phyloP scores from a whole-genome alignment of 2,329 filamentous ascomycete genomes.

The Xylariaceae sp. region DNA sequence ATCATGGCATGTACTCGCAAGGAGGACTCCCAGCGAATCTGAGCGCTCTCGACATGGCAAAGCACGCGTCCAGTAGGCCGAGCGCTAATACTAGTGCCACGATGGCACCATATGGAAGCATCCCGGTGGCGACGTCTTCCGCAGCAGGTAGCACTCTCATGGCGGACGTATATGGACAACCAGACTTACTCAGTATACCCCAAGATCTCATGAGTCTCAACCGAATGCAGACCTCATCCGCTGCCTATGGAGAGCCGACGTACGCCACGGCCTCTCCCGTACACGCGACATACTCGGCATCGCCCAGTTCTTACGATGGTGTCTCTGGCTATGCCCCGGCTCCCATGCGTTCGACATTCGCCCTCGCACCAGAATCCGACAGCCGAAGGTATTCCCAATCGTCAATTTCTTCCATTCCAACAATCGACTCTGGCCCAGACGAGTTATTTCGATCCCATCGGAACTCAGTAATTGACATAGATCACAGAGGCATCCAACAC shows the following conservation, averaged over 20 bases:
- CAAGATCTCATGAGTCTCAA: slow-evolving; percentile 72
- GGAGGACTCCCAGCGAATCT: slow-evolving; percentile 52
- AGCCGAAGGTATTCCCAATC: slow-evolving; percentile 73
- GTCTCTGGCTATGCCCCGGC: slow-evolving; percentile 67
- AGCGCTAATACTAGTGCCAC: slow-evolving; percentile 56
- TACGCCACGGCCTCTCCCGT: slow-evolving; percentile 68
- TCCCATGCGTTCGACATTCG: slow-evolving; percentile 56
- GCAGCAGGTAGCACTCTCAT: slow-evolving; percentile 69
- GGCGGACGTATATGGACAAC: slow-evolving; percentile 54
- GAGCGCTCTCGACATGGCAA: slow-evolving; percentile 51
- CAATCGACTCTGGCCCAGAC: slow-evolving; percentile 41
- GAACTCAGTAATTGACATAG: slow-evolving; percentile 63
- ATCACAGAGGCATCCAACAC: slow-evolving; percentile 51
- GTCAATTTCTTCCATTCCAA: slow-evolving; percentile 62
- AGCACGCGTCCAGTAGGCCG: slow-evolving; percentile 55
- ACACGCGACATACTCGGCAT: slow-evolving; percentile 61
- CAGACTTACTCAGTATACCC: slow-evolving; percentile 64
- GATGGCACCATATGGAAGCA: slow-evolving; percentile 67
- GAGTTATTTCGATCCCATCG: slow-evolving; percentile 43
- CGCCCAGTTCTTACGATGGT: slow-evolving; percentile 67
- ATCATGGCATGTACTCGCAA: slow-evolving; percentile 63
- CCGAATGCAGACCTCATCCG: slow-evolving; percentile 57
- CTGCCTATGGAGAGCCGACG: slow-evolving; percentile 66
- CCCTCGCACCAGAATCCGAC: slow-evolving; percentile 55
- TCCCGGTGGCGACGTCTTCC: slow-evolving; percentile 64